Conservation (phyloP, 2,329 filamentous ascomycete genomes). For the Aspergillus pseudoviridinutans region DNA sequence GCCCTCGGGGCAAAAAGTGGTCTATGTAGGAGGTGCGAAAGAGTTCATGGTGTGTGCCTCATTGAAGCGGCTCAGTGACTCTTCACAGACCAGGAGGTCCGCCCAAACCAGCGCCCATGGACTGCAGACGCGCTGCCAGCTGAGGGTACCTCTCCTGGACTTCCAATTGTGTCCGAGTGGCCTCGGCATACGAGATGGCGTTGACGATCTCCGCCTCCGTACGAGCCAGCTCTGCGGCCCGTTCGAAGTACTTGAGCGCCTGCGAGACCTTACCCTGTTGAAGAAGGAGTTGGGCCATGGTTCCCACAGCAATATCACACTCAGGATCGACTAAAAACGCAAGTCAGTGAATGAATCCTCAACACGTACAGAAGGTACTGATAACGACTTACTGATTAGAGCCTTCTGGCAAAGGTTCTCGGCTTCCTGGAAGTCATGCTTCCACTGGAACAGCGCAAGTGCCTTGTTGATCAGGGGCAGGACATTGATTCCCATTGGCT, state of each 20-base stretch:
- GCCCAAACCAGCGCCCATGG: slow-evolving; percentile 48
- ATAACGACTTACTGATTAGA: slow-evolving; percentile 72
- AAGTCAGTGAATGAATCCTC: slow-evolving; percentile 14
- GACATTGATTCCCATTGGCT: slow-evolving; percentile 95
- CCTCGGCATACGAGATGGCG: slow-evolving; percentile 93
- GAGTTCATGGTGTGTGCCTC: not conserved
- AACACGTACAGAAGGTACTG: not conserved
- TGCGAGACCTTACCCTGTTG: slow-evolving; percentile 97
- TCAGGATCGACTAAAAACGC: slow-evolving; percentile 77
- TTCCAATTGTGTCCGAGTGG: slow-evolving; percentile 91
- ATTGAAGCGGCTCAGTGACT: not conserved
- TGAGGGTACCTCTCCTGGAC: slow-evolving; percentile 84
- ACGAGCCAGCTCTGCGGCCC: slow-evolving; percentile 86
- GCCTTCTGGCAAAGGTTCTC: slow-evolving; percentile 97
- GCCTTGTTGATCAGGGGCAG: slow-evolving; percentile 98
- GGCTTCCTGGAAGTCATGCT: slow-evolving; percentile 90
- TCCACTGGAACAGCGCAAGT: slow-evolving; percentile 95
- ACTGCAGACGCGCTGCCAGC: slow-evolving; percentile 67
- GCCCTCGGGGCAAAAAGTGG: not conserved
- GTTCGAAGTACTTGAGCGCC: slow-evolving; percentile 94
- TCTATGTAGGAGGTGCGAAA: slow-evolving; percentile 9
- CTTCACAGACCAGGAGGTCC: slow-evolving; percentile 33
- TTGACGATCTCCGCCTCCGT: slow-evolving; percentile 97
- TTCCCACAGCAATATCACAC: slow-evolving; percentile 97
- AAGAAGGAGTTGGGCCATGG: slow-evolving; percentile 94